phyloP scores from a whole-genome alignment of 495 filamentous ascomycete genomes.

The Podospora appendiculata region DNA sequence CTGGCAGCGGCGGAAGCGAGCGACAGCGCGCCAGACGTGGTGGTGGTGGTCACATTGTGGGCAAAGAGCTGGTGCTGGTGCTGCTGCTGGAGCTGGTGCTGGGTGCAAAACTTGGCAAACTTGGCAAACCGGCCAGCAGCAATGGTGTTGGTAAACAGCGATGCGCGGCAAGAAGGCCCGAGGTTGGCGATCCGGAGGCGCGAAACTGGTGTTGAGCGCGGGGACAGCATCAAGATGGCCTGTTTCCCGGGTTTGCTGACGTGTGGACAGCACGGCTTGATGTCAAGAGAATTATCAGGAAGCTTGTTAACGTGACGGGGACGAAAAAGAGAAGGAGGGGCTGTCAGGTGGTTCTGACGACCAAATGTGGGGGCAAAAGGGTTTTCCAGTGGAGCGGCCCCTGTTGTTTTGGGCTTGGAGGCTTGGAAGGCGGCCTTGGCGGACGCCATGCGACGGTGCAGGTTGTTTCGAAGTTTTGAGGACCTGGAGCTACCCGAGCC shows the following conservation, averaged over 20 bases:
- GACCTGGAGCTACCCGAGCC: too few relatives aligned
- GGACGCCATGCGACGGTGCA: too few relatives aligned
- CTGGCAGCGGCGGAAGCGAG: background rate
- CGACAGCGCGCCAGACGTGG: background rate
- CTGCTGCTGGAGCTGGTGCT: too few relatives aligned
- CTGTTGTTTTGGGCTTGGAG: background rate
- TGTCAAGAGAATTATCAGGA: too few relatives aligned
- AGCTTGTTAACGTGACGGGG: background rate
- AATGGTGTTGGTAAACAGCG: constrained; percentile 8
- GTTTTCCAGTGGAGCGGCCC: constrained; percentile 5
- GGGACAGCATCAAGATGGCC: constrained; percentile 22
- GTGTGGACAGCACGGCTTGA: background rate
- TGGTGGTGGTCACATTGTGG: constrained; percentile 15
- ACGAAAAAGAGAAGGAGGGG: background rate
- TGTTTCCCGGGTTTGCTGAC: background rate
- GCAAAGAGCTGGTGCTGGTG: background rate
- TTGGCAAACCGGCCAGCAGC: constrained; percentile 13
- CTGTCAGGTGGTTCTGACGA: background rate
- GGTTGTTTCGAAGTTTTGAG: too few relatives aligned
- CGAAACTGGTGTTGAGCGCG: constrained; percentile 16
- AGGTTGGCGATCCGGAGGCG: constrained; percentile 19
- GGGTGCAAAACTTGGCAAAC: background rate
- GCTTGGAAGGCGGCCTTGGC: background rate
- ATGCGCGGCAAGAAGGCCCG: constrained; percentile 6
- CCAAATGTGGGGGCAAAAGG: background rate